These are phyloP conservation scores for Camillea tinctor DNA, from an alignment of 2,329 filamentous ascomycete genomes.

Conservation along the genomic window DNA sequence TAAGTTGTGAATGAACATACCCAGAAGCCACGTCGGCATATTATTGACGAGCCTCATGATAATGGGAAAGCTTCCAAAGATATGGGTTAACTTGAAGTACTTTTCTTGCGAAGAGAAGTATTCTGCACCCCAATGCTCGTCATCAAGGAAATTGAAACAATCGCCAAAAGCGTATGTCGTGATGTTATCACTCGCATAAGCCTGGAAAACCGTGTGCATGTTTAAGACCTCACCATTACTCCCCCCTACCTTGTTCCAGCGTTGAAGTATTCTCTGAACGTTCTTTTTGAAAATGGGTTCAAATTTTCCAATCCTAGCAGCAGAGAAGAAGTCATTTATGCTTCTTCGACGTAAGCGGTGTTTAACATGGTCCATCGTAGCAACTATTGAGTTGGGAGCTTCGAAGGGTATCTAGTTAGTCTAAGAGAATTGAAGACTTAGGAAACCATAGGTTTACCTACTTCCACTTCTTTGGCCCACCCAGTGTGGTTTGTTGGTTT, in stretches of 20 bases:
- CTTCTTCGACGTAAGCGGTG: constrained; percentile 5
- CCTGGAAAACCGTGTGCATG: constrained; percentile 22
- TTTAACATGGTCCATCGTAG: constrained; percentile 3
- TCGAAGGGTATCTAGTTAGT: not conserved
- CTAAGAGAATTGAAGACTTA: too few species aligned
- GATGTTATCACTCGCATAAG: constrained; percentile 23
- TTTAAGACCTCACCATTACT: not conserved
- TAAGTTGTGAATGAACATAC: constrained; percentile 8
- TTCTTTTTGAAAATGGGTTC: constrained; percentile 11
- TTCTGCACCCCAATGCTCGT: constrained; percentile 7
- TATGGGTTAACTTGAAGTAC: constrained; percentile 14
- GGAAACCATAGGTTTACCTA: not conserved
- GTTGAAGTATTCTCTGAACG: constrained; percentile 7
- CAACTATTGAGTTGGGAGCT: constrained; percentile 3
- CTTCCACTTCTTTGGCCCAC: constrained; percentile 9
- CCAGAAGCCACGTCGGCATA: constrained; percentile 7
- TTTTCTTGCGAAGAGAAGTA: constrained; percentile 12
- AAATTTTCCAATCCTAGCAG: constrained; percentile 1
- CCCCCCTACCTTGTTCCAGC: not conserved
- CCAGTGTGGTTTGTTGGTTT: constrained; percentile 8
- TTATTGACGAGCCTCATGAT: constrained; percentile 14
- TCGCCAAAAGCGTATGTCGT: constrained; percentile 18
- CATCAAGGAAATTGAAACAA: constrained; percentile 15
- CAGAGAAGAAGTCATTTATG: constrained; percentile 6
- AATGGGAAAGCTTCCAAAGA: constrained; percentile 17